phyloP scores from a whole-genome alignment of 805 yeast species.

The Candida nemodendra region DNA sequence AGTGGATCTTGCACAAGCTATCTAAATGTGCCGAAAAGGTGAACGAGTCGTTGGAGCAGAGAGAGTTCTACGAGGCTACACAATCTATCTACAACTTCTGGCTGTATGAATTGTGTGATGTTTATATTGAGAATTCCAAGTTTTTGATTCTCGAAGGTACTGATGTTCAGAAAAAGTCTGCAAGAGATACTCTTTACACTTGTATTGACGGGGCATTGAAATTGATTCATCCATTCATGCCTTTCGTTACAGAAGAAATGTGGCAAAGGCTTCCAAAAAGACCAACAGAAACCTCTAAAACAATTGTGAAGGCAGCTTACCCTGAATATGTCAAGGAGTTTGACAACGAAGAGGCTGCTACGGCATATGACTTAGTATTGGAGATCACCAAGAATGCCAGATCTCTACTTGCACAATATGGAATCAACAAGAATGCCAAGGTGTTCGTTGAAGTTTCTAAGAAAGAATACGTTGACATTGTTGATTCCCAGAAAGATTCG shows the following conservation, averaged over 20 bases:
- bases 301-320: conserved; percentile 78
- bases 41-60: conserved; percentile 66
- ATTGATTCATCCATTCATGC: conserved; percentile 98
- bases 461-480: conserved; percentile 47
- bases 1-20: conserved; percentile 92
- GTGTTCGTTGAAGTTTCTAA: conserved; percentile 74
- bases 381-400: conserved; percentile 88
- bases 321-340: conserved; percentile 65
- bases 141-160: conserved; percentile 89
- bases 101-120: conserved; percentile 93
- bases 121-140: conserved; percentile 97
- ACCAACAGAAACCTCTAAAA: conserved; percentile 59
- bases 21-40: conserved; percentile 65
- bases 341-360: conserved; percentile 61
- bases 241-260: conserved; percentile 94
- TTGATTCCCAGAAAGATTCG: conserved; percentile 73
- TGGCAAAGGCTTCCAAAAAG: conserved; percentile 98
- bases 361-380: conserved; percentile 80
- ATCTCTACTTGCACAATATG: conserved; percentile 87
- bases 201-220: conserved; percentile 88
- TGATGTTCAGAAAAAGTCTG: conserved; percentile 78
- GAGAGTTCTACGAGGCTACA: conserved; percentile 89
- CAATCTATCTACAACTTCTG: conserved; percentile 89
- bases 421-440: conserved; percentile 83
- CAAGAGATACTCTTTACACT: conserved; percentile 91